phyloP scores from a whole-genome alignment of 2,329 filamentous ascomycete genomes.

The Coniosporium tulheliwenetii region DNA sequence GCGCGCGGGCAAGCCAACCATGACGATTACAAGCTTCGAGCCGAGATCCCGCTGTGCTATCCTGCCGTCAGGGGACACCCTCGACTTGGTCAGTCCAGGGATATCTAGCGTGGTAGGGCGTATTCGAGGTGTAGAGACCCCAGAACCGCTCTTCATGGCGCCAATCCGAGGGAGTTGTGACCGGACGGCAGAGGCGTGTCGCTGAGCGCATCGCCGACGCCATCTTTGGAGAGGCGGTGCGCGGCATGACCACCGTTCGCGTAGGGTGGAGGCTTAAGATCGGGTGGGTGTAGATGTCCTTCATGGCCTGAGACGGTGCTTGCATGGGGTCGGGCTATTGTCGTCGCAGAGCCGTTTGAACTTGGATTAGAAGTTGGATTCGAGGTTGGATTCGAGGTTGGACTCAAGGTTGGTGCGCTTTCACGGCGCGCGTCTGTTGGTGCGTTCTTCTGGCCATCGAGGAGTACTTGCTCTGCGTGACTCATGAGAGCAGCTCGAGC shows the following conservation, averaged over 20 bases:
- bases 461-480: no score
- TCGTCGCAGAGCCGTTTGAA: no score
- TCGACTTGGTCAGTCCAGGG: conserved; percentile 86
- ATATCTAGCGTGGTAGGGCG: conserved; percentile 95
- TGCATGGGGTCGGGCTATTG: no score
- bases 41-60: conserved; percentile 91
- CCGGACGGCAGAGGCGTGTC: conserved; percentile 49
- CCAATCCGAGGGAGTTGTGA: conserved; percentile 47
- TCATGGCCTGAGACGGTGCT: no score
- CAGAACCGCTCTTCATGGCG: conserved; percentile 51
- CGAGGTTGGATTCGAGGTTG: no score
- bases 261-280: not conserved
- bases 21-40: conserved; percentile 91
- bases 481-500: conserved; percentile 36
- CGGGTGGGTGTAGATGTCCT: not conserved
- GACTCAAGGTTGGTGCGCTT: no score
- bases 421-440: no score
- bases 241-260: not conserved
- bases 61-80: conserved; percentile 85
- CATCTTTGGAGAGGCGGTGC: no score
- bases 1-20: conserved; percentile 89
- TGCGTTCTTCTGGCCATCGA: no score
- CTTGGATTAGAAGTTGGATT: no score
- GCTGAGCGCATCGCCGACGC: conserved; percentile 27
- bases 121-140: conserved; percentile 59